These are phyloP conservation scores for Scutellaria barbata DNA, from an alignment of 257 asterid genomes.

Conservation along the genomic window DNA sequence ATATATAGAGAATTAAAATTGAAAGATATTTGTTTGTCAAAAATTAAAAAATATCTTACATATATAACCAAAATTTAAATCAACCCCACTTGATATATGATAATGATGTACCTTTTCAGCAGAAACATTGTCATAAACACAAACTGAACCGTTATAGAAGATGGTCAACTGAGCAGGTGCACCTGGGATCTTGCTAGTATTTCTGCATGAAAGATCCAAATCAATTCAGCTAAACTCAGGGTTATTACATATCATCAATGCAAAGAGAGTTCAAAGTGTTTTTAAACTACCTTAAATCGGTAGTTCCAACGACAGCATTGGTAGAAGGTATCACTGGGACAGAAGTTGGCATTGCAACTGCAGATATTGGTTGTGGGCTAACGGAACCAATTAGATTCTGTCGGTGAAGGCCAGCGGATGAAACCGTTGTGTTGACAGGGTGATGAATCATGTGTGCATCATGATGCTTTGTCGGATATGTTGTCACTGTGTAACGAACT, in stretches of 20 bases:
- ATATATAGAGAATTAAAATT: too few species aligned
- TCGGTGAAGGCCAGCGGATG: conserved; percentile 36
- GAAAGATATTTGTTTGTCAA: too few species aligned
- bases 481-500: conserved; percentile 45
- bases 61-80: too few species aligned
- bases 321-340: conserved; percentile 41
- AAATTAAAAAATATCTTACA: too few species aligned
- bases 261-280: too few species aligned
- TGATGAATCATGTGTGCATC: conserved; percentile 30
- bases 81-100: neutral
- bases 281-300: conserved; percentile 59
- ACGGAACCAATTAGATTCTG: conserved; percentile 43
- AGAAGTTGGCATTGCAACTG: conserved; percentile 37
- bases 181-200: conserved; percentile 42
- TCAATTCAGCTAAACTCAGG: conserved; percentile 7
- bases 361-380: conserved; percentile 42
- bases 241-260: too few species aligned
- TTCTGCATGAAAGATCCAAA: conserved; percentile 43
- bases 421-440: conserved; percentile 30
- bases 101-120: conserved; percentile 64
- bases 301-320: conserved; percentile 58
- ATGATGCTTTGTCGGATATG: conserved; percentile 47
- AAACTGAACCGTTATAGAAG: conserved; percentile 82
- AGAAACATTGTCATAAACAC: conserved; percentile 72
- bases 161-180: conserved; percentile 81